A percentile compares a stretch with the other conserved stretches of the same genome.
These are phyloP conservation scores for Colletotrichum gloeosporioides DNA, from an alignment of 2,329 filamentous ascomycete species.

Conservation along the genomic window DNA sequence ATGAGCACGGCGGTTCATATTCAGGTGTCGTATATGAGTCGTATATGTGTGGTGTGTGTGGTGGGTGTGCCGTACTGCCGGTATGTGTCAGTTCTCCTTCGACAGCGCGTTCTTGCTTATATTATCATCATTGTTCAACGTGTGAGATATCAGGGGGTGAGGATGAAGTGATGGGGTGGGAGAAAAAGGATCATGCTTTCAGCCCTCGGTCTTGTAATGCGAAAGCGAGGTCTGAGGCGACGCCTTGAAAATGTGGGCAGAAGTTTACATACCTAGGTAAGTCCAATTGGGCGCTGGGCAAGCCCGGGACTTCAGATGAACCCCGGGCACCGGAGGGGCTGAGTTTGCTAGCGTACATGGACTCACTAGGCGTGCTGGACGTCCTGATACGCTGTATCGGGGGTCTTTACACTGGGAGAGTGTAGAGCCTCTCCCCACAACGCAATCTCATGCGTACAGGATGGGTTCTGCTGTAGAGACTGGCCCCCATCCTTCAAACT, in stretches of 20 bases:
- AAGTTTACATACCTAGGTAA: not conserved
- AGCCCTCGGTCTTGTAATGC: not conserved
- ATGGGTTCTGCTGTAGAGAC: not conserved
- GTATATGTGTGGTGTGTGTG: not conserved
- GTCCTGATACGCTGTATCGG: not conserved
- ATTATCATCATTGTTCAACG: not conserved
- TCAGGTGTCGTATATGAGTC: not conserved
- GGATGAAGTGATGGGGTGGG: not conserved
- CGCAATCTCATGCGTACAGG: not conserved
- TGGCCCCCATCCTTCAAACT: not conserved
- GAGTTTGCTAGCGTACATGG: not conserved
- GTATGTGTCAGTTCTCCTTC: not conserved
- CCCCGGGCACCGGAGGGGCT: not conserved
- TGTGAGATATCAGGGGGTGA: not conserved
- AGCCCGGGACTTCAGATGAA: not conserved
- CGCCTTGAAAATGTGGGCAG: not conserved
- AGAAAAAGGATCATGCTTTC: not conserved
- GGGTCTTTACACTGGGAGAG: not conserved
- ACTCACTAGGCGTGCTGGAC: not conserved
- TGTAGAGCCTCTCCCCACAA: not conserved
- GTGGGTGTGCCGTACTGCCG: not conserved
- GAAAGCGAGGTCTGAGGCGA: not conserved
- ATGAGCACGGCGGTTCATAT: constrained; percentile 22
- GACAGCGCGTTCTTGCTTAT: not conserved
- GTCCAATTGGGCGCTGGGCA: not conserved